Conservation (phyloP, 208 protist species). For the Leishmania major region DNA sequence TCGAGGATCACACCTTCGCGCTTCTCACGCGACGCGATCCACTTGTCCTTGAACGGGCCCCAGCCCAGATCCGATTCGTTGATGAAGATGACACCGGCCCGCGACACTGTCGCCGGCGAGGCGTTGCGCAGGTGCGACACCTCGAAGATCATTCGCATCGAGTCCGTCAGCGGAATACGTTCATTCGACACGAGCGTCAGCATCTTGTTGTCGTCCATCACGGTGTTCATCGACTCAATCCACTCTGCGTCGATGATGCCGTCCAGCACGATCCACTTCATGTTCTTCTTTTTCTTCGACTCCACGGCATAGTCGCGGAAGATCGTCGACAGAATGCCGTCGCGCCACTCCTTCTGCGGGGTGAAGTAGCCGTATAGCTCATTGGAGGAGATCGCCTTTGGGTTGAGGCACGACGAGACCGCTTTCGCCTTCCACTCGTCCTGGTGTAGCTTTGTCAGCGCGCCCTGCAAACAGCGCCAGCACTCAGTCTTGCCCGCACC, state of each 20-base stretch:
- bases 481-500: constrained; percentile 97
- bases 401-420: constrained; percentile 94
- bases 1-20: constrained; percentile 94
- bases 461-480: constrained; percentile 95
- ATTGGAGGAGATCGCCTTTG: constrained; percentile 98
- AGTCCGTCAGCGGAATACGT: constrained; percentile 97
- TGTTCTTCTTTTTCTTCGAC: constrained; percentile 94
- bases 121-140: constrained; percentile 97
- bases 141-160: constrained; percentile 99
- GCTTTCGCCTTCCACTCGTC: constrained; percentile 94
- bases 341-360: constrained; percentile 97
- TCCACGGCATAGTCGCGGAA: constrained; percentile 97
- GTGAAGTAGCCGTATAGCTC: constrained; percentile 99
- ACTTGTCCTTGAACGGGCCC: constrained; percentile 96
- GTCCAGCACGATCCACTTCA: constrained; percentile 98
- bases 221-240: constrained; percentile 99
- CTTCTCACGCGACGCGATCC: constrained; percentile 91
- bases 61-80: constrained; percentile 98
- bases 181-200: constrained; percentile 98
- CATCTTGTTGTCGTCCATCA: constrained; percentile 99
- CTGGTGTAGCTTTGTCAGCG: constrained; percentile 90
- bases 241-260: constrained; percentile 99
- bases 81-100: constrained; percentile 98
- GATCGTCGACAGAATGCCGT: constrained; percentile 94
- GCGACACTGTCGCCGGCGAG: constrained; percentile 98